Conservation (phyloP, 805 yeast species). For the Monosporozyma aquatica region DNA sequence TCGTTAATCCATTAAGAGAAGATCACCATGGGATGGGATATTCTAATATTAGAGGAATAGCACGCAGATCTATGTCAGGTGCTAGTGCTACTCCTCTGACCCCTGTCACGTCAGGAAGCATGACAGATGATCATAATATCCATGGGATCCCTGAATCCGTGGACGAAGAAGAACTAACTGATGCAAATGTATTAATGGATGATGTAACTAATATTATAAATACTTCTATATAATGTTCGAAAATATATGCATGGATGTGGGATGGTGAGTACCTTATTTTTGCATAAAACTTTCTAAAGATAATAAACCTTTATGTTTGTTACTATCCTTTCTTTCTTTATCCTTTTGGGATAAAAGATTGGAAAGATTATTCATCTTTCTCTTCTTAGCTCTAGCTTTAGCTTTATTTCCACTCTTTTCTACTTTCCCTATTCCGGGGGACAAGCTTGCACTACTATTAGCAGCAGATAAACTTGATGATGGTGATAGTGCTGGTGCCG, state of each 20-base stretch:
- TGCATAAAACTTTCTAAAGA: slow-evolving; percentile 45
- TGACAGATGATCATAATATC: too few species aligned
- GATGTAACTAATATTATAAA: slow-evolving; percentile 1
- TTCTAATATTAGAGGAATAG: slow-evolving; percentile 11
- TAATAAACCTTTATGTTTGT: slow-evolving; percentile 20
- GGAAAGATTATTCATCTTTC: slow-evolving; percentile 37
- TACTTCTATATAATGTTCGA: slow-evolving; percentile 1
- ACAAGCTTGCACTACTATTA: too few species aligned
- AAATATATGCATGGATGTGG: background rate
- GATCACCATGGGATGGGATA: slow-evolving; percentile 9
- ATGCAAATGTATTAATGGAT: background rate
- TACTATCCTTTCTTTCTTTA: slow-evolving; percentile 23
- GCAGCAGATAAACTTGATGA: too few species aligned
- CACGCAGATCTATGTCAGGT: slow-evolving; percentile 22
- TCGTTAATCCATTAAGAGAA: slow-evolving; percentile 15
- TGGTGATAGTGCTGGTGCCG: too few species aligned
- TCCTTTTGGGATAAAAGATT: slow-evolving; percentile 37
- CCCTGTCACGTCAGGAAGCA: too few species aligned
- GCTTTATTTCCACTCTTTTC: slow-evolving; percentile 13
- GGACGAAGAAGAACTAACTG: background rate
- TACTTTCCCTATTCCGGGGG: too few species aligned
- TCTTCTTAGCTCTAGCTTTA: slow-evolving; percentile 38
- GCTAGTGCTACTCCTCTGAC: background rate
- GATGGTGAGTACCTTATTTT: slow-evolving; percentile 3
- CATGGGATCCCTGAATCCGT: background rate